Evolutionary conservation across 306 rosid genomes (phyloP), one percentile per base, ranked within the genome.

Genomic region (Parietaria judaica): DNA sequence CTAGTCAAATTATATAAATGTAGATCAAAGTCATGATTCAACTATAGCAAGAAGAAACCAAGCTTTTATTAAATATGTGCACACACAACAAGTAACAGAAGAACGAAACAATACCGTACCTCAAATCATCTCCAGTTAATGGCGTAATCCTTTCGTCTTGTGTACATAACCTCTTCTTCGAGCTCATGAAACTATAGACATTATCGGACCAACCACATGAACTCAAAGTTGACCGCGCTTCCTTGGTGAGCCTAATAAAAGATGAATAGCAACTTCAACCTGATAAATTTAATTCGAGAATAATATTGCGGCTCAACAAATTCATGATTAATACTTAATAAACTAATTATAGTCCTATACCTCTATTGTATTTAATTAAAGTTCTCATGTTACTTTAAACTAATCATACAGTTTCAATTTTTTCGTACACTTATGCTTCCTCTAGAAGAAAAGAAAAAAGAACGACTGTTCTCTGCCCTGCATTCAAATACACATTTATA

Each of bases 161-260:
- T 45, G 75, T 74, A 56, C 70, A 63, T 59, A 79, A 65, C 76
- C 81, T 79, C 82, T 88, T 94, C 81, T 53, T 72, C 34, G 88
- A 74, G 50, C 66, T 65, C 97, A 94, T 86, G 71, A 64, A 86
- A 54, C 64, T 80, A 63, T 37, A 63, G 43, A 89, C 91, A 59
- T 67, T 65, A 57, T 86, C 89, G 15, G 68, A 41, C 97, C 97
- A 94, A 51, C 95, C 97, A 63, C 95, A 84, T 50, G 94, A 81
- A 58, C 61, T 76, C 79, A 94, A 73, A 74, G 70, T 78, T 52
- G 95, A 84, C 51, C 66, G 72, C 16, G 87, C 88, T 67, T 86
- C 85, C 65, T 77, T 72, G 68, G 48, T 64, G 69, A 94, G 94
- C 61, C 99, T 94, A 72, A 54, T 51, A 47, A 56, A 74, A 66